Evolutionary conservation across 1,284 basidiomycete genomes (phyloP), one percentile per base, ranked within the genome.

Genomic region (Mycena citricolor): DNA sequence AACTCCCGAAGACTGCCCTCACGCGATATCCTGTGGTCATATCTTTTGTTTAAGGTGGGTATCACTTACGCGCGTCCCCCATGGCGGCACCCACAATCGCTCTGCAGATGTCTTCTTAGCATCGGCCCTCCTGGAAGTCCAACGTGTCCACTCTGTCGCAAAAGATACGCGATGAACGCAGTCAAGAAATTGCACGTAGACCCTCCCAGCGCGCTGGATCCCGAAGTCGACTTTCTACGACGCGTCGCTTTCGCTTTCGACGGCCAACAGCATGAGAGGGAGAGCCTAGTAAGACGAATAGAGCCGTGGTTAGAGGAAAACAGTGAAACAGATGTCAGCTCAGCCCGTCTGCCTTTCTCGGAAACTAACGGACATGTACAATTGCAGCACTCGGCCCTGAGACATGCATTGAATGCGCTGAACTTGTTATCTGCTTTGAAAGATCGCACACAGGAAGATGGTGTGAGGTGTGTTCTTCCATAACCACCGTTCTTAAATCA

Each of bases 21-120:
- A 83, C 59, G 77, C 74, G 14, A 83, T 85, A 49, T 70, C 77
- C 25, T 86, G 83, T 56, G 83, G 83, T 14, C 83, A 86, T 62
- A 71, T 83, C 28, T 86, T 86, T 65, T 86, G 83, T 58, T 65
- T 68, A 57, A 64, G 67, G 81, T 84, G 59, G 53, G 79, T 69
- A 39, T 38, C 46, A 25, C 49, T 44, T 21, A 25, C 11, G 47
- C 30, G 12, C 43, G 20, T 39, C 43, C 39, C 20, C 29, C 30
- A 36, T 26, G n/a, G n/a, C 11, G 28, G 34, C 17, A 42, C 31
- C 42, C 34, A 37, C 36, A 31, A 46, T 34, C 24, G 22, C 14
- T 20, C 22, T 29, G 22, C 43, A 79, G 79, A 49, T 82, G 81
- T 57, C 67, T 83, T 35, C 61, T 62, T 45, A 64, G 65, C 23